phyloP scores from a whole-genome alignment of 352 stramenopile species.

The Phytopythium kandeliae region DNA sequence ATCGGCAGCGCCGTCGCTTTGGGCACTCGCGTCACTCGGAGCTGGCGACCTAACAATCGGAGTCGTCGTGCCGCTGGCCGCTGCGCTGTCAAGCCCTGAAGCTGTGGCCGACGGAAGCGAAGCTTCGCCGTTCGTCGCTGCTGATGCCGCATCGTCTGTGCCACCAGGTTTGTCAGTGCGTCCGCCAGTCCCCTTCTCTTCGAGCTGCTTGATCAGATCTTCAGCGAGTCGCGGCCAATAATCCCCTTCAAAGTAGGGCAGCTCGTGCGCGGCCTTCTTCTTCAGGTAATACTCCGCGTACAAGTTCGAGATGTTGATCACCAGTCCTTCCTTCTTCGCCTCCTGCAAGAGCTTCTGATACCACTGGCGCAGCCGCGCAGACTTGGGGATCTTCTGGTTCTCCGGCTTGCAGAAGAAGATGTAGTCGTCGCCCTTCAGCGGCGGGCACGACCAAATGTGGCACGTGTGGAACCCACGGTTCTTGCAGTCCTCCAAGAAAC shows the following conservation, averaged over 20 bases:
- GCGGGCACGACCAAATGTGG: slow-evolving; percentile 90
- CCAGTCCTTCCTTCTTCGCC: slow-evolving; percentile 75
- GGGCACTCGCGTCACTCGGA: slow-evolving; percentile 27
- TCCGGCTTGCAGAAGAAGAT: slow-evolving; percentile 90
- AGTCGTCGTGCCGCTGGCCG: slow-evolving; percentile 28
- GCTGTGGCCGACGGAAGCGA: slow-evolving; percentile 4
- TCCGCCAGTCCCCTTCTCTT: slow-evolving; percentile 82
- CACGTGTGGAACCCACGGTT: slow-evolving; percentile 83
- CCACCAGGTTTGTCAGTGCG: slow-evolving; percentile 18
- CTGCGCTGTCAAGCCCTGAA: slow-evolving; percentile 9
- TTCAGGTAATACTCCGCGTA: slow-evolving; percentile 88
- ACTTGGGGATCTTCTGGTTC: slow-evolving; percentile 89
- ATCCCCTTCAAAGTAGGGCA: slow-evolving; percentile 99
- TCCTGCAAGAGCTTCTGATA: slow-evolving; percentile 81
- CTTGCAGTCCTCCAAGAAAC: slow-evolving; percentile 84
- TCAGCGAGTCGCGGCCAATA: slow-evolving; percentile 98
- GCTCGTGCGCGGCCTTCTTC: slow-evolving; percentile 78
- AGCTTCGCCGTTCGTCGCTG: not conserved
- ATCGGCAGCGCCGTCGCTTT: slow-evolving; percentile 19
- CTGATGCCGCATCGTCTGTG: slow-evolving; percentile 9
- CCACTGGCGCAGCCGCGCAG: slow-evolving; percentile 78
- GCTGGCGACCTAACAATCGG: slow-evolving; percentile 44
- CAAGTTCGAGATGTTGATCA: slow-evolving; percentile 79
- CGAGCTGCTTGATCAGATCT: slow-evolving; percentile 98
- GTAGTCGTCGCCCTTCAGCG: slow-evolving; percentile 84